phyloP scores from a whole-genome alignment of 768 basidiomycete species.

The Scleroderma bovista region DNA sequence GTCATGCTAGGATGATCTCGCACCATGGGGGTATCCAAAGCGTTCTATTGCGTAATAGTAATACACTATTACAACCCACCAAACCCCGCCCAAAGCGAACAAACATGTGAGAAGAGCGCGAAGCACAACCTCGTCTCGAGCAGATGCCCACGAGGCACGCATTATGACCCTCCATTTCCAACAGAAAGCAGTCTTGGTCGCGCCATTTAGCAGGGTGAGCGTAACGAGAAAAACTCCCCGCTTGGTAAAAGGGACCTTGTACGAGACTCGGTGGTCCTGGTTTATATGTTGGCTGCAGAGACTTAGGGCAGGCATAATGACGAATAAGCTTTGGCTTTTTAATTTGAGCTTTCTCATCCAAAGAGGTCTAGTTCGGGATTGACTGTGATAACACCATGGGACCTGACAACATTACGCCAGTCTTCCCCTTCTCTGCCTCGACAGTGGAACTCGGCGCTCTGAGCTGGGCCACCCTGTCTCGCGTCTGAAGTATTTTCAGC shows the following conservation, averaged over 20 bases:
- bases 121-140: constrained; percentile 34
- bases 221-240: constrained; percentile 38
- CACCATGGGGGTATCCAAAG: too few species aligned
- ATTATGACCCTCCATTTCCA: constrained; percentile 63
- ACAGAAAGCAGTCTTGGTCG: constrained; percentile 54
- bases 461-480: background rate
- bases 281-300: background rate
- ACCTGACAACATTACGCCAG: background rate
- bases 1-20: background rate
- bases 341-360: background rate
- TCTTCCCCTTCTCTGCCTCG: background rate
- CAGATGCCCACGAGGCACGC: constrained; percentile 35
- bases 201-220: constrained; percentile 68
- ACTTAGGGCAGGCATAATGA: constrained; percentile 24
- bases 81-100: too few species aligned
- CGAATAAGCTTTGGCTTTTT: background rate
- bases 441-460: background rate
- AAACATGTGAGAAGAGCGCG: constrained; percentile 44
- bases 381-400: background rate
- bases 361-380: background rate
- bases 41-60: too few species aligned
- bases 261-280: constrained; percentile 33
- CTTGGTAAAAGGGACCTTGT: constrained; percentile 63
- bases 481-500: background rate
- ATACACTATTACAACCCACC: too few species aligned